Evolutionary conservation across 1,284 basidiomycete genomes (phyloP).

Genomic region (Fistulinella cinereoalba): DNA sequence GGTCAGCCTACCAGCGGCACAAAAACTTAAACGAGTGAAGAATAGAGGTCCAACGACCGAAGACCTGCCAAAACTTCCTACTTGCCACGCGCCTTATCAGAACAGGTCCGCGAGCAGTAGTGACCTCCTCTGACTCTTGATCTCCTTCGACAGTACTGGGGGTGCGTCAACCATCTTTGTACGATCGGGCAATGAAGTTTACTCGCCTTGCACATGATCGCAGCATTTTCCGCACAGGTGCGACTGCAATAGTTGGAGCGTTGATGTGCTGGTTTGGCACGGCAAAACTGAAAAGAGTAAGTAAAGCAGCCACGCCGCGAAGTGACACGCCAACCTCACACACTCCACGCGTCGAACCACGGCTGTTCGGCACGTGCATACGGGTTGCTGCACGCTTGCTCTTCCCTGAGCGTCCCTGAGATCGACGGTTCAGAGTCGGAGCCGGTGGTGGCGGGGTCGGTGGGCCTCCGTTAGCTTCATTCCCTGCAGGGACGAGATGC

Average conservation of each 20-base stretch:
- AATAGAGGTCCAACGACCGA: too few species aligned
- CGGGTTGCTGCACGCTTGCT: constrained; percentile 14
- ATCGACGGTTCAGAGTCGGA: constrained; percentile 6
- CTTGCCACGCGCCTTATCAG: too few species aligned
- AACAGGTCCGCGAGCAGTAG: too few species aligned
- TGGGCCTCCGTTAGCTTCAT: constrained; percentile 5
- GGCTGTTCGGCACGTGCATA: constrained; percentile 5
- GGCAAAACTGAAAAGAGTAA: constrained; percentile 44
- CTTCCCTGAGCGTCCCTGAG: neutral
- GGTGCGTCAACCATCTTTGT: too few species aligned
- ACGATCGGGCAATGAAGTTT: too few species aligned
- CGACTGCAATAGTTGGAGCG: constrained; percentile 55
- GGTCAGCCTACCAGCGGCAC: too few species aligned
- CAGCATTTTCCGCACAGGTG: constrained; percentile 51
- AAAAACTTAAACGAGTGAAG: too few species aligned
- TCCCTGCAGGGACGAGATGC: neutral
- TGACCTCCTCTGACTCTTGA: too few species aligned
- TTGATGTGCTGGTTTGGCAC: constrained; percentile 48
- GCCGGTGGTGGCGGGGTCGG: neutral
- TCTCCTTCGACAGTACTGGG: too few species aligned
- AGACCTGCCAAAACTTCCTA: too few species aligned
- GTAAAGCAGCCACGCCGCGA: neutral
- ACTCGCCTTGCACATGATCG: constrained; percentile 27
- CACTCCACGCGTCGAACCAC: constrained; percentile 9
- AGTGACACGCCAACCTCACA: constrained; percentile 23